Evolutionary conservation across 805 yeast species (phyloP), one percentile per base, ranked within the genome.

Genomic region (Ogataea nitratoaversa): DNA sequence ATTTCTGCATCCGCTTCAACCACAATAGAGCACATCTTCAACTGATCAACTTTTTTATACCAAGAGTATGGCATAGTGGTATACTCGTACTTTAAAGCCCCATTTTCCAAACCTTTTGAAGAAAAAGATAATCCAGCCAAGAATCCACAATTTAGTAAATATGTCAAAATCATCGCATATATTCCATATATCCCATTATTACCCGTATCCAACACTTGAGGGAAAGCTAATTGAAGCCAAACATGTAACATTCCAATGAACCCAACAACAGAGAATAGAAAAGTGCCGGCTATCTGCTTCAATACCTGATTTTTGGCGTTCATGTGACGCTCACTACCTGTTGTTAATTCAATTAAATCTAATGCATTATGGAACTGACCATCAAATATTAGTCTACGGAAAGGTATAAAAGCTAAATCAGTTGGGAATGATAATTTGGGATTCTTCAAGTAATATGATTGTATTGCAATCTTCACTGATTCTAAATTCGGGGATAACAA

Each of bases 41-140:
- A 68, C 55, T 84, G 86, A 49, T 81, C 85, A 17, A 81, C 74
- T 57, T 80, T 84, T 42, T 67, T 62, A 54, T 68, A 80, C 79
- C 88, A 79, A 47, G 76, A 71, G 22, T 72, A 67, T 39, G 82
- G 79, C 40, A 80, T 71, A 0, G 84, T 78, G 4, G 87, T 87
- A 45, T 71, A 71, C 35, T 70, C 73, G 81, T 87, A 85, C 34
- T 76, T 70, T 43, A 82, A 64, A 17, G 79, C 73, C 12, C 76
- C 75, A 16, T 71, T 68, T 25, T 69, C 69, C 36, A 71, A 61
- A 14, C 76, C 76, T 13, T 73, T 71, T 17, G 70, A 59, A 1
- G 79, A 69, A 41, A 76, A 59, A 4, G 73, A 60, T 35, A 65
- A 43, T 7, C 58, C 45, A 0, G 71, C 71, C 43, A 76, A 67